These are phyloP conservation scores for Myriosclerotinia duriaeana DNA, from an alignment of 2,329 filamentous ascomycete genomes.

Conservation along the genomic window DNA sequence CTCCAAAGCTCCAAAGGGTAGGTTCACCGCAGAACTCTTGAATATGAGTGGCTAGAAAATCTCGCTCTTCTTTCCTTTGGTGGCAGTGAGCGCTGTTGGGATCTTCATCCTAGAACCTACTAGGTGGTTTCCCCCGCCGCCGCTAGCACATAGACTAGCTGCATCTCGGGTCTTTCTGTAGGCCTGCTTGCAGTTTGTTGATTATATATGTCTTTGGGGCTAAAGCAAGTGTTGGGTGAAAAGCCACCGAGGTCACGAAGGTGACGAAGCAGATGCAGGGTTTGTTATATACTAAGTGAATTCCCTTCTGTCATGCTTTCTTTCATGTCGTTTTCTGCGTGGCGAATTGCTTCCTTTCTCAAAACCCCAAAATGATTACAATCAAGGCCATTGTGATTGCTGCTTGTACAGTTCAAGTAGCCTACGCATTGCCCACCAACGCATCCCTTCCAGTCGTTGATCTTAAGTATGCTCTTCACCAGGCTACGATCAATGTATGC, in stretches of 20 bases:
- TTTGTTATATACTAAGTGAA: conserved; percentile 1
- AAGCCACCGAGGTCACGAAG: conserved; percentile 3
- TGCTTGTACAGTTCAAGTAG: conserved; percentile 1
- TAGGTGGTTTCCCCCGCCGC: not conserved
- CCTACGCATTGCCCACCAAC: conserved; percentile 17
- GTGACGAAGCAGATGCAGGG: not conserved
- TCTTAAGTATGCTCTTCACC: conserved; percentile 39
- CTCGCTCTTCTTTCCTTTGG: not conserved
- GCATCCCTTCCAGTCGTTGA: conserved; percentile 35
- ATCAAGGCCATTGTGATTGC: conserved; percentile 9
- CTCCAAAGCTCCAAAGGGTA: not conserved
- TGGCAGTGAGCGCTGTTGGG: not conserved
- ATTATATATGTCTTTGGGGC: not conserved
- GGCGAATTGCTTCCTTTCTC: conserved; percentile 7
- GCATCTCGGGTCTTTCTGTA: not conserved
- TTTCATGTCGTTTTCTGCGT: not conserved
- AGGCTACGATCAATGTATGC: conserved; percentile 38
- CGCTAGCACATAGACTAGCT: not conserved
- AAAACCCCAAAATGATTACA: conserved; percentile 17
- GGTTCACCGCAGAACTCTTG: conserved; percentile 1
- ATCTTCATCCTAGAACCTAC: not conserved
- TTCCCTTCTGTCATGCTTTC: not conserved
- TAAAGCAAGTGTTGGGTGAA: not conserved
- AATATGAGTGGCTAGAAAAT: conserved; percentile 14
- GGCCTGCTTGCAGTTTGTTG: not conserved